phyloP scores from a whole-genome alignment of 352 stramenopile genomes.

The Pythium volutum region DNA sequence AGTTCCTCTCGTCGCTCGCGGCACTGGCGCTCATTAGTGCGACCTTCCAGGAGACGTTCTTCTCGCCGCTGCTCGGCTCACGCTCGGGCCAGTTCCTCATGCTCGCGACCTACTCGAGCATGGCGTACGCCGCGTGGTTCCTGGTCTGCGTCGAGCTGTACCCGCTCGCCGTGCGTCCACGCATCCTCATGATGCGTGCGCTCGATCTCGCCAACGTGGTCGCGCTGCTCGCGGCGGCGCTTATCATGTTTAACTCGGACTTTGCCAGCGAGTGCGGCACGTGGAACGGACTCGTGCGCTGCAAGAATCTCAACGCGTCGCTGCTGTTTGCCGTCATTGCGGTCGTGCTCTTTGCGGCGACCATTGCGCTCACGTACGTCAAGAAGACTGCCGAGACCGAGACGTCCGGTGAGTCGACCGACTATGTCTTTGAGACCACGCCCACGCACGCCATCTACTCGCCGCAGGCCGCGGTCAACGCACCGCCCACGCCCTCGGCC shows the following conservation, averaged over 20 bases:
- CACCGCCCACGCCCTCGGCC: constrained; percentile 19
- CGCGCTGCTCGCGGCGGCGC: constrained; percentile 21
- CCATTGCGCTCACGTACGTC: constrained; percentile 37
- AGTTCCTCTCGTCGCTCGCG: constrained; percentile 16
- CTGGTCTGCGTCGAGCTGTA: constrained; percentile 27
- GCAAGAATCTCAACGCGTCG: constrained; percentile 37
- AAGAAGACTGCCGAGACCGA: constrained; percentile 4
- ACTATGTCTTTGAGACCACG: constrained; percentile 23
- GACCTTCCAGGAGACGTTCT: constrained; percentile 11
- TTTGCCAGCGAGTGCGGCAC: constrained; percentile 37
- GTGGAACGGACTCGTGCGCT: constrained; percentile 27
- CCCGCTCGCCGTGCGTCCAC: constrained; percentile 29
- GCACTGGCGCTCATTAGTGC: constrained; percentile 4
- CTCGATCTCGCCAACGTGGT: constrained; percentile 24
- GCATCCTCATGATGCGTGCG: constrained; percentile 24
- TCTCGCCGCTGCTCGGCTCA: constrained; percentile 11
- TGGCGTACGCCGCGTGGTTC: constrained; percentile 23
- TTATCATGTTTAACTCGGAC: constrained; percentile 16
- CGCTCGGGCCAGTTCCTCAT: constrained; percentile 23
- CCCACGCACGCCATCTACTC: constrained; percentile 18
- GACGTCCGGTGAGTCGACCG: not conserved
- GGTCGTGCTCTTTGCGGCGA: constrained; percentile 28
- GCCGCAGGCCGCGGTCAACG: constrained; percentile 5
- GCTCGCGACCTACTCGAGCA: constrained; percentile 32
- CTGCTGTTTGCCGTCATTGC: constrained; percentile 36